Conservation (phyloP, 441 rosid species). For the Populus trichocarpa region DNA sequence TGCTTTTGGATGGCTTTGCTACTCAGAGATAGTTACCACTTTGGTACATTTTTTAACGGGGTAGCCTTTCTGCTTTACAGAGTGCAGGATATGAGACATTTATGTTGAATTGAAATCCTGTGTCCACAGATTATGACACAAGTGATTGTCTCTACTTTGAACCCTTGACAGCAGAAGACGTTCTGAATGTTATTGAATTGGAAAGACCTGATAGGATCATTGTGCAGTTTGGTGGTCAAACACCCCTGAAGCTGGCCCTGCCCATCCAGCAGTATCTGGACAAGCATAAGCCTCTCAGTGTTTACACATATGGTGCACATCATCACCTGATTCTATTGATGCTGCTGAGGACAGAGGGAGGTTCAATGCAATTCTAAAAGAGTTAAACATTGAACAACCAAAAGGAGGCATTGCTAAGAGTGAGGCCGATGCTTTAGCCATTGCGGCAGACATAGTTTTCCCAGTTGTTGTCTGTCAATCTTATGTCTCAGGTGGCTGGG, state of each 20-base stretch:
- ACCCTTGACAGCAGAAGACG: conserved; percentile 86
- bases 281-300: conserved; percentile 54
- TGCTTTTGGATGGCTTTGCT: background rate
- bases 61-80: conserved; percentile 38
- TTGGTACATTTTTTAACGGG: background rate
- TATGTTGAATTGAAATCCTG: conserved; percentile 97
- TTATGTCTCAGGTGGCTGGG: conserved; percentile 90
- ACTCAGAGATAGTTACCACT: background rate
- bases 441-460: conserved; percentile 76
- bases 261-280: conserved; percentile 83
- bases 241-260: conserved; percentile 83
- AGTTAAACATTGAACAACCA: conserved; percentile 83
- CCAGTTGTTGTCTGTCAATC: conserved; percentile 94
- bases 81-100: conserved; percentile 94
- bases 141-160: conserved; percentile 95
- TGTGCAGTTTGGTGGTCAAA: conserved; percentile 96
- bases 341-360: conserved; percentile 95
- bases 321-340: conserved; percentile 93
- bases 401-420: conserved; percentile 97
- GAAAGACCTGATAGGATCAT: conserved; percentile 94
- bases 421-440: conserved; percentile 77
- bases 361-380: conserved; percentile 74
- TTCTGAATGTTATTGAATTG: conserved; percentile 71
- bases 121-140: conserved; percentile 92
- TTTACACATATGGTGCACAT: conserved; percentile 80